Base-by-base conservation (phyloP, 2,329 filamentous ascomycete genomes). In the Aspergillus melleus region DNA sequence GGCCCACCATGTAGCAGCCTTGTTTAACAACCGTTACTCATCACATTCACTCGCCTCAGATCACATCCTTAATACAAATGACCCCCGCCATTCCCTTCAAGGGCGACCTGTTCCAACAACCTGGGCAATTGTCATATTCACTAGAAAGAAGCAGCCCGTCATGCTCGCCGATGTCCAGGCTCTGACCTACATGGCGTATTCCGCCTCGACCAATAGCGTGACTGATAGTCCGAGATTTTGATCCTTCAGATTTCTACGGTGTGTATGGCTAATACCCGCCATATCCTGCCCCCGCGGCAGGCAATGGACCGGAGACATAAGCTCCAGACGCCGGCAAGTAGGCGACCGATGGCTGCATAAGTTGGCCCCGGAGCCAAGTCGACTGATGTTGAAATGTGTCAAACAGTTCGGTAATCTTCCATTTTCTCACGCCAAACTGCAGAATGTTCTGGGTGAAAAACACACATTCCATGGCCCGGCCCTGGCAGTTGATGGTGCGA, bases 351-450 rank as follows among this genome's bases (percentile, higher is more conserved):
- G 63, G 61, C n/a, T 68, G 66, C 52, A 67, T 56, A 16, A 76
- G 61, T 51, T 65, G 66, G 22, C 66, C 63, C 32, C 64, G 70
- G 24, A 75, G 50, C 6, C 65, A 50, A 0, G 66, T 65, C 9
- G 75, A 76, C 22, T 71, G 58, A 3, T 62, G 63, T 55, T 74
- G 68, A 52, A 77, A 77, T 32, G 72, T 64, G 16, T 75, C 68
- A 20, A 74, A 57, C 11, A 74, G 65, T 6, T 19, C 47, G 9
- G 61, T 62, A 30, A 75, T 59, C 49, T 72, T 69, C 76, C 76
- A 79, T 55, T 75, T 74, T 32, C 66, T 66, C 20, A 62, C 61
- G 19, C 72, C 72, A 52, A 72, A 74, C 20, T 70, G 64, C 3
- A 79, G 69, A 20, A 79, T 62, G 19, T 70, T 69, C 16, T 67